Evolutionary conservation across 2,329 filamentous ascomycete species (phyloP), one percentile per base, ranked within the genome.

Genomic region (Ceratocystis alfenasii): DNA sequence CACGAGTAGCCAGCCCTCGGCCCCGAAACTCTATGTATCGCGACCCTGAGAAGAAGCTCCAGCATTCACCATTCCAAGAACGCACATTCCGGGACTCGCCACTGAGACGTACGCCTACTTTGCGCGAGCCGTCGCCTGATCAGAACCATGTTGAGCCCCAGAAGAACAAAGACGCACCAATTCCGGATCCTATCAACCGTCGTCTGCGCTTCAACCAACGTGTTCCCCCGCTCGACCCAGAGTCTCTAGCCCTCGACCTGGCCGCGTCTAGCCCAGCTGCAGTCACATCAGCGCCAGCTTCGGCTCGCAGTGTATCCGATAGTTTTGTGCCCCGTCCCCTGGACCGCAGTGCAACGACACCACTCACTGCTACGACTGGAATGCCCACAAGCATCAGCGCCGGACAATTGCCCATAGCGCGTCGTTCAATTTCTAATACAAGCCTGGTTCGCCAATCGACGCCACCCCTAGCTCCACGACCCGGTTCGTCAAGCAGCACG

Each of bases 401-500:
- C 69, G 50, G 69, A 69, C 59, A 69, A 71, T 72, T 46, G 66
- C 71, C 63, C 53, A 69, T 70, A 46, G 71, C 72, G 44, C 76
- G 78, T 57, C 78, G 80, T 60, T 76, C 79, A 55, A 72, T 76
- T 68, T 84, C 83, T 71, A 84, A 83, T 73, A 81, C 78, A 65
- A 79, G 81, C 73, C 75, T 83, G 68, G 75, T 79, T 64, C 77
- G 81, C 65, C 73, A 78, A 67, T 76, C 78, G 66, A 83, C 82
- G 60, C 81, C 82, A 2, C 81, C 83, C 73, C 79, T 80, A 69
- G 75, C 79, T 45, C 75, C 74, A 70, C 81, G 86, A 73, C 83
- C 88, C 74, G 82, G 87, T 70, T 89, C 86, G 65, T 80, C 81
- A 78, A 78, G 81, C 78, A 79, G 74, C 75, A 69, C 85, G 80